A percentile compares a stretch with the other conserved stretches of the same genome.
These are phyloP conservation scores for Platanthera guangdongensis DNA, from an alignment of 106 monocot species.

Conservation along the genomic window DNA sequence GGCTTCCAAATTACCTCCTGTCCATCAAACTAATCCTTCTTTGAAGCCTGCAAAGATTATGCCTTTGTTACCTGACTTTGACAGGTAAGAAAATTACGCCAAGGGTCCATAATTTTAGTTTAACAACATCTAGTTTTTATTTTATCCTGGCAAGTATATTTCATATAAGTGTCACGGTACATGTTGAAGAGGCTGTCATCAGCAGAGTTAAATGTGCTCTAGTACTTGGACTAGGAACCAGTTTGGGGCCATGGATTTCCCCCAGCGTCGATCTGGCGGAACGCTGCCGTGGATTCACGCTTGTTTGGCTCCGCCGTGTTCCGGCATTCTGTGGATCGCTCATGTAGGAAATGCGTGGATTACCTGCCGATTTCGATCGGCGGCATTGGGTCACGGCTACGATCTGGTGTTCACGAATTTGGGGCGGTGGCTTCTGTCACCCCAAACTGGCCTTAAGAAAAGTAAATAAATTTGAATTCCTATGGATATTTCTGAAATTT, in stretches of 20 bases:
- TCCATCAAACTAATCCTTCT: slow-evolving; percentile 74
- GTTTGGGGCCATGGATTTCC: too few relatives aligned
- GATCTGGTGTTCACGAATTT: too few relatives aligned
- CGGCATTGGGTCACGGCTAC: too few relatives aligned
- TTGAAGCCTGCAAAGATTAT: slow-evolving; percentile 62
- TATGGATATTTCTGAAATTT: background rate
- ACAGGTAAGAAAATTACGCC: slow-evolving; percentile 31
- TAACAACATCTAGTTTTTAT: background rate
- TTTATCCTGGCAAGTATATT: background rate
- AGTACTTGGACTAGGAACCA: background rate
- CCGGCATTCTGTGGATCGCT: too few relatives aligned
- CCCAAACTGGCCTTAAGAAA: too few relatives aligned
- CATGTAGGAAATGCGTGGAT: too few relatives aligned
- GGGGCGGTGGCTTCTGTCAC: too few relatives aligned
- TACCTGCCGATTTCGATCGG: too few relatives aligned
- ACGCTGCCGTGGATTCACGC: too few relatives aligned
- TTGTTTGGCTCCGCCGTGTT: too few relatives aligned
- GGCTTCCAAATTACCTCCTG: slow-evolving; percentile 69
- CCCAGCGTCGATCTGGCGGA: too few relatives aligned
- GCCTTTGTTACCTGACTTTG: slow-evolving; percentile 87
- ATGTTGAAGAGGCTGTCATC: background rate
- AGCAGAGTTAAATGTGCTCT: background rate
- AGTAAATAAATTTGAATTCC: background rate
- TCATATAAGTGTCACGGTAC: background rate
- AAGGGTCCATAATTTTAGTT: background rate